phyloP scores from a whole-genome alignment of 2,329 filamentous ascomycete species.

The Didymella keratinophila region DNA sequence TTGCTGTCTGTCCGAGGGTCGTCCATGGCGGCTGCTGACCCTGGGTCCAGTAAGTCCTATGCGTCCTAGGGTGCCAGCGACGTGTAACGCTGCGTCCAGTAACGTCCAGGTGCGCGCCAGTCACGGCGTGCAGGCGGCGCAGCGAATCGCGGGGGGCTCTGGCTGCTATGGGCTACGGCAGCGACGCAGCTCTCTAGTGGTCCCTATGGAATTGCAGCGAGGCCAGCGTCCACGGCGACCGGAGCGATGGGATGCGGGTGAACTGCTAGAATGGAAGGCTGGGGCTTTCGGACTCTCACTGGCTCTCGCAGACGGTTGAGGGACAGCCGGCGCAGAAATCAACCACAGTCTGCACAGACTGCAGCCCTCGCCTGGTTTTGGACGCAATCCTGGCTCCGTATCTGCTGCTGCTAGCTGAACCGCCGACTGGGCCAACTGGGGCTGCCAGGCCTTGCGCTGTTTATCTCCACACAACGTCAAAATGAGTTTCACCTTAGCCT shows the following conservation, averaged over 20 bases:
- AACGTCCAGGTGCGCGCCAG: slow-evolving; percentile 6
- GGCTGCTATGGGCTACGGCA: neutral
- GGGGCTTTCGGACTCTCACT: neutral
- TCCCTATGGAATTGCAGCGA: too few species aligned
- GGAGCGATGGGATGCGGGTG: neutral
- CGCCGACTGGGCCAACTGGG: slow-evolving; percentile 8
- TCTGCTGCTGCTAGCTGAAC: slow-evolving; percentile 13
- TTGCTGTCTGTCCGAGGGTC: slow-evolving; percentile 23
- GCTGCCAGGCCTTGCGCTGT: slow-evolving; percentile 1
- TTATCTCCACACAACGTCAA: slow-evolving; percentile 21
- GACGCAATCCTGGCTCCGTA: slow-evolving; percentile 10
- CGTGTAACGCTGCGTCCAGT: slow-evolving; percentile 2
- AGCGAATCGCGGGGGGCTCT: slow-evolving; percentile 10
- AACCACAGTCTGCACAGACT: slow-evolving; percentile 12
- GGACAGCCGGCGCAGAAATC: slow-evolving; percentile 19
- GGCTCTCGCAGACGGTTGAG: slow-evolving; percentile 6
- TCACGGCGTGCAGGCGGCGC: slow-evolving; percentile 10
- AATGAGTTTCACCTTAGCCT: slow-evolving; percentile 14
- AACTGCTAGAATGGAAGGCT: neutral
- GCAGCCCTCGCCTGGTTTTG: slow-evolving; percentile 2
- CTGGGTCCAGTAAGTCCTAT: neutral
- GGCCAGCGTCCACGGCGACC: neutral
- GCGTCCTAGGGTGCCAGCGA: slow-evolving; percentile 2
- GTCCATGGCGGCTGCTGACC: slow-evolving; percentile 26
- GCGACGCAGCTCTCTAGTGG: neutral